phyloP scores from a whole-genome alignment of 768 basidiomycete species.

The Pleurotus tuber-regium region DNA sequence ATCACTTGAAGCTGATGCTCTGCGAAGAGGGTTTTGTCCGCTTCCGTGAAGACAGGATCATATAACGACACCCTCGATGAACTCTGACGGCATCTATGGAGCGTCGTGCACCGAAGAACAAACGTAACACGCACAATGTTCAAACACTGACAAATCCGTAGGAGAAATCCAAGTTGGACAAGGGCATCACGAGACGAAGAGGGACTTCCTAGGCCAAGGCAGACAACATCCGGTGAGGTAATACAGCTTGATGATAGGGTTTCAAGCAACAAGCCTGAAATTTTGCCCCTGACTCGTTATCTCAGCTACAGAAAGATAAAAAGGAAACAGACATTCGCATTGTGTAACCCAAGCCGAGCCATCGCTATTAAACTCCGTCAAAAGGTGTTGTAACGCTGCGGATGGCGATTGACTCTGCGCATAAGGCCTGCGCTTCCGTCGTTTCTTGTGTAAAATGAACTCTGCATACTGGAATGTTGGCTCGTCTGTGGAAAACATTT shows the following conservation, averaged over 20 bases:
- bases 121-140: slow-evolving; percentile 51
- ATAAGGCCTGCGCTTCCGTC: slow-evolving; percentile 33
- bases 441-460: slow-evolving; percentile 53
- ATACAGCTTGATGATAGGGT: slow-evolving; percentile 9
- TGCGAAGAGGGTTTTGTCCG: slow-evolving; percentile 53
- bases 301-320: slow-evolving; percentile 10
- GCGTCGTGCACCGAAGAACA: slow-evolving; percentile 5
- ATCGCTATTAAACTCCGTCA: slow-evolving; percentile 44
- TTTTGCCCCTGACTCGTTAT: background rate
- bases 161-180: slow-evolving; percentile 67
- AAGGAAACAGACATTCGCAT: slow-evolving; percentile 49
- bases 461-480: slow-evolving; percentile 45
- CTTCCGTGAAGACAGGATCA: slow-evolving; percentile 72
- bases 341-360: slow-evolving; percentile 46
- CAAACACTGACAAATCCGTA: slow-evolving; percentile 49
- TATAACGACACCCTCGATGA: slow-evolving; percentile 47
- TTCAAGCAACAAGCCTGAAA: slow-evolving; percentile 3
- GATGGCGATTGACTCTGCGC: slow-evolving; percentile 30
- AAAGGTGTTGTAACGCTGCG: slow-evolving; percentile 38
- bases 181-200: slow-evolving; percentile 56
- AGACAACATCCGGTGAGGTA: slow-evolving; percentile 43
- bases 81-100: slow-evolving; percentile 13
- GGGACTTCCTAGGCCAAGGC: slow-evolving; percentile 78
- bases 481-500: too few relatives aligned
- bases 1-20: slow-evolving; percentile 37